Evolutionary conservation across 495 filamentous ascomycete genomes (phyloP), one percentile per base, ranked within the genome.

Genomic region (Penicillium diatomitis): DNA sequence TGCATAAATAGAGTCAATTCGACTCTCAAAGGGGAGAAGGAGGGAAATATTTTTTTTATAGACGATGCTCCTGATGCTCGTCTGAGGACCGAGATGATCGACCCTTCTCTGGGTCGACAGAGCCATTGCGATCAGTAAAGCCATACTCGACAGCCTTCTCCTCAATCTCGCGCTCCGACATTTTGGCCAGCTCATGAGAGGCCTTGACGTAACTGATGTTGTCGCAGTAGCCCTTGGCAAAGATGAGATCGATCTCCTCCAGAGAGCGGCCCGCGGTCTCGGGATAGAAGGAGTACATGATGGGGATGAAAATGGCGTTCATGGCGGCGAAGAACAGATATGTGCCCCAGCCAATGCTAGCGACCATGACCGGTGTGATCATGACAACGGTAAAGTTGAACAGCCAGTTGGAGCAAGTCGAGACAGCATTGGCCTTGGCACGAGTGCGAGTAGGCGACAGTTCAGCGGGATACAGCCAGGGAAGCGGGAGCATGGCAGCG

Each of bases 381-480:
- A 89, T 87, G 49, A 90, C 87, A 37, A 90, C 78, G 8, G 82
- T 61, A 64, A 88, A 90, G 74, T 89, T 89, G 70, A 85, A 88
- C 3, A 87, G 66, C 86, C 86, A 89, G 68, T 90, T 88, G 11
- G 75, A 78, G 67, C 83, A 85, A 8, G 85, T 88, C 6, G 80
- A 84, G 12, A 87, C 72, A 9, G 86, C 85, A 57, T 88, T 88
- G 37, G 85, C 86, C 69, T 85, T 83, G 30, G 76, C 81, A 51
- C 86, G 77, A 6, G 84, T 88, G 55, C 80, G 80, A 61, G 88
- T 78, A 8, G 86, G 86, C 55, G 84, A 86, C 56, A 90, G 77
- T 65, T 88, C 85, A 20, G 83, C 81, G 0, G 78, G 78, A 56
- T 82, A 81, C 37, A 83, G 68, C 72, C 53, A 86, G 57, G 70